Evolutionary conservation across 2,329 filamentous ascomycete genomes (phyloP), one percentile per base, ranked within the genome.

Genomic region (Aspergillus sojae): DNA sequence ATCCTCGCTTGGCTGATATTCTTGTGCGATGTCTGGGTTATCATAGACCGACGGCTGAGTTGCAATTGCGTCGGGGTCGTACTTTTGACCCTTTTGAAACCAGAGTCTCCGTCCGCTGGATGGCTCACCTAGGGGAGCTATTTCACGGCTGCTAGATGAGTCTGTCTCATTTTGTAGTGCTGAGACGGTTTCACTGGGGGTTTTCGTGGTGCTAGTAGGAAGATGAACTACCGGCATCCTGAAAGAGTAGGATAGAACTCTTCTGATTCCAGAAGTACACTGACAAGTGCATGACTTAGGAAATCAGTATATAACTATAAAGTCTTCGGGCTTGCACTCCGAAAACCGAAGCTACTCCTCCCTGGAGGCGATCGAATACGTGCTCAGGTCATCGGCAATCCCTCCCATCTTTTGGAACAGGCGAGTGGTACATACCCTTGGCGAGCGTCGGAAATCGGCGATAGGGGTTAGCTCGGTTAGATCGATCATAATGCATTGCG

Each of bases 11-110:
- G 73, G 75, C 23, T 70, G 67, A 55, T 73, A 74, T 62, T 72
- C 67, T 46, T 76, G 76, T 16, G 75, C 79, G 1, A 76, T 71
- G 12, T 79, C 75, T 0, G 78, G 75, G 50, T 82, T 76, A 41
- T 83, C 81, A 54, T 77, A 83, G 5, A 83, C 81, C 2, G 80
- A 83, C 1, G 76, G 78, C 66, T 81, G 70, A 0, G 73, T 77
- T 19, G 79, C 78, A 57, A 74, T 70, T 19, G 64, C 68, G 30
- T 73, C 65, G 3, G 70, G 63, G 26, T 75, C 61, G 34, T 68
- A 70, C 14, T 46, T 61, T 3, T 9, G 23, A 10, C 60, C 60
- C 36, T 69, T 64, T 46, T 74, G 71, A 41, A 71, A 75, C 71
- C 73, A 75, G 39, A 75, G 73, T n/a, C 69, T 67, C 34, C 67